Conservation (phyloP, 768 basidiomycete genomes). For the Pluteus cervinus region DNA sequence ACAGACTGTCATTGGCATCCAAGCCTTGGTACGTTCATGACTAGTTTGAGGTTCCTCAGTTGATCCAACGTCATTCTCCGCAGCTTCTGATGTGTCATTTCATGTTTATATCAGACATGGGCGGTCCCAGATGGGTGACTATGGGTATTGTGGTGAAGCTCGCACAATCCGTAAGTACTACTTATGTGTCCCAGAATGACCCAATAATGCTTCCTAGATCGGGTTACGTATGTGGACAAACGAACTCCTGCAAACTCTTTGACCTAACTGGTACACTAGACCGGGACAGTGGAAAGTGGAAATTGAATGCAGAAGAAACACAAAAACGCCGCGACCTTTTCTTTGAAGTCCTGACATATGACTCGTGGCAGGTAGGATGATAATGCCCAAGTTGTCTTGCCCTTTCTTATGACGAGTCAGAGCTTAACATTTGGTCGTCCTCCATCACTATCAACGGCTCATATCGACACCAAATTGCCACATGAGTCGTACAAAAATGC, state of each 20-base stretch:
- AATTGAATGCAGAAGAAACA: slow-evolving; percentile 48
- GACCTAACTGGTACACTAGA: slow-evolving; percentile 30
- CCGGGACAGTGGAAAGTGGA: slow-evolving; percentile 65
- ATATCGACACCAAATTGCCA: slow-evolving; percentile 51
- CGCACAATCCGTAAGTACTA: slow-evolving; percentile 53
- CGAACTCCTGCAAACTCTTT: background rate
- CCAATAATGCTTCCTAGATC: slow-evolving; percentile 32
- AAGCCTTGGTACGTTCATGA: slow-evolving; percentile 47
- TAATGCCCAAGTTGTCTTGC: slow-evolving; percentile 3
- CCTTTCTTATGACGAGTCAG: slow-evolving; percentile 24
- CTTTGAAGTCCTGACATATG: slow-evolving; percentile 63
- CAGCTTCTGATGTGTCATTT: slow-evolving; percentile 55
- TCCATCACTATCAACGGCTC: slow-evolving; percentile 53
- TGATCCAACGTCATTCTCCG: slow-evolving; percentile 13
- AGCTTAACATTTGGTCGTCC: slow-evolving; percentile 69
- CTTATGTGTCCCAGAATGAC: slow-evolving; percentile 14
- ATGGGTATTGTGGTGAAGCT: slow-evolving; percentile 70
- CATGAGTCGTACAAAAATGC: slow-evolving; percentile 37
- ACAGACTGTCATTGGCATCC: slow-evolving; percentile 56
- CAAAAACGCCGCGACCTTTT: slow-evolving; percentile 53
- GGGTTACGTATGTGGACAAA: slow-evolving; percentile 53
- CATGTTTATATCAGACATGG: slow-evolving; percentile 46
- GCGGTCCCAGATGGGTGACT: slow-evolving; percentile 59
- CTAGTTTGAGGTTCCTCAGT: slow-evolving; percentile 1
- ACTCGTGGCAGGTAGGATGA: slow-evolving; percentile 58